These are phyloP conservation scores for Tuber calosporum DNA, from an alignment of 495 filamentous ascomycete species.

Conservation along the genomic window DNA sequence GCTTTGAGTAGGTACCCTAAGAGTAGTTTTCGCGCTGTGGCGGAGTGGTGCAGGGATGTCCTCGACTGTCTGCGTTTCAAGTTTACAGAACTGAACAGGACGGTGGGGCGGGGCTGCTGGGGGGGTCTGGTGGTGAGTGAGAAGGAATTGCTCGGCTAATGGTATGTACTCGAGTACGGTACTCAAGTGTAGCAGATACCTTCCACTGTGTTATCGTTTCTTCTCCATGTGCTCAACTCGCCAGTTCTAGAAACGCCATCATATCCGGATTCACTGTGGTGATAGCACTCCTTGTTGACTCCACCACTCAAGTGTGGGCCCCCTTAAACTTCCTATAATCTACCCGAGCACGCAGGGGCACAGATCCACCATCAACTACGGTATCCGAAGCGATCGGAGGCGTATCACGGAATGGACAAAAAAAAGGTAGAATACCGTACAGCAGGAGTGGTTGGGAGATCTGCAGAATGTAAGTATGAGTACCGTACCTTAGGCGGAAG, in stretches of 20 bases:
- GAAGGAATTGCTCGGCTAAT: background rate
- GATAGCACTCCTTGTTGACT: background rate
- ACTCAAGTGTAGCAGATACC: too few species aligned
- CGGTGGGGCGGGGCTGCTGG: too few species aligned
- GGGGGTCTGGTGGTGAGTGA: background rate
- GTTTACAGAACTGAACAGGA: background rate
- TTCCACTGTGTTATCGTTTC: too few species aligned
- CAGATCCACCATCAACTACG: too few species aligned
- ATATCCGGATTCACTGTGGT: background rate
- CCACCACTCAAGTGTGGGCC: background rate
- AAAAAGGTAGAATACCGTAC: background rate
- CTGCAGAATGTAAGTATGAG: background rate
- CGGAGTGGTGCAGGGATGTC: background rate
- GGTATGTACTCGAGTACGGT: background rate
- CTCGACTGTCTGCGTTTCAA: background rate
- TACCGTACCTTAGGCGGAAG: too few species aligned
- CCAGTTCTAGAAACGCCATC: background rate
- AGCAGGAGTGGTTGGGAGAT: background rate
- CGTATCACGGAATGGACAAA: background rate
- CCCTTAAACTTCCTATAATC: too few species aligned
- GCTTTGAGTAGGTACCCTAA: background rate
- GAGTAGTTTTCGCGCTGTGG: background rate
- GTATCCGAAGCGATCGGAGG: background rate
- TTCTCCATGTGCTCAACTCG: background rate
- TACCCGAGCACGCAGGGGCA: too few species aligned